Conservation (phyloP, 202 grass and related monocot species). For the Brachypodium distachyon region DNA sequence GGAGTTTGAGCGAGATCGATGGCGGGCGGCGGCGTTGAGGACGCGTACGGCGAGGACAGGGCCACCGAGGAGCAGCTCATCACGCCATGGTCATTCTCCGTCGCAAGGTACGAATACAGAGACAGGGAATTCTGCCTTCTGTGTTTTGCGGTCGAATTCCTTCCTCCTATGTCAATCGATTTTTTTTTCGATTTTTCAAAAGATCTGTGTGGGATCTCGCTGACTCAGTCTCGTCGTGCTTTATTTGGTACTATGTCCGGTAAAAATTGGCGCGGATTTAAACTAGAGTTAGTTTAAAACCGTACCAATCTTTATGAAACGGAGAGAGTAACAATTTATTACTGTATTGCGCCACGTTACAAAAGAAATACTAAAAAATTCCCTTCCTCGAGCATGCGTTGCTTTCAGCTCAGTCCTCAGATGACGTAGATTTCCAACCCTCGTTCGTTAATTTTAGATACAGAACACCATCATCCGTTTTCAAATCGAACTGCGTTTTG, state of each 20-base stretch:
- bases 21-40: slow-evolving; percentile 60
- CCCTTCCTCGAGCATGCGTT: too few species aligned
- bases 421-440: background rate
- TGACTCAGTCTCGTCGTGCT: too few species aligned
- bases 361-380: too few species aligned
- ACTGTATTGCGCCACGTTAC: too few species aligned
- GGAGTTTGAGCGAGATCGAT: background rate
- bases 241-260: too few species aligned
- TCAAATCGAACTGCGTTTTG: background rate
- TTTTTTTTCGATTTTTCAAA: too few species aligned
- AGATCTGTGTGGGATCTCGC: background rate
- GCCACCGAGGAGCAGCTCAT: slow-evolving; percentile 85
- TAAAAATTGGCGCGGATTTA: too few species aligned
- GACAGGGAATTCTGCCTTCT: background rate
- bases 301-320: too few species aligned
- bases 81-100: slow-evolving; percentile 89
- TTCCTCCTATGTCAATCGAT: too few species aligned
- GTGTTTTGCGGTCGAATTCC: background rate
- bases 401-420: background rate
- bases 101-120: slow-evolving; percentile 47
- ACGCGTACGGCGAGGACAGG: slow-evolving; percentile 81
- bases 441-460: background rate
- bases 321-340: too few species aligned
- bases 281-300: too few species aligned
- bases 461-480: background rate